A percentile compares a stretch with the other conserved stretches of the same genome.
Conservation (phyloP, 805 yeast species). For the Spathaspora passalidarum region DNA sequence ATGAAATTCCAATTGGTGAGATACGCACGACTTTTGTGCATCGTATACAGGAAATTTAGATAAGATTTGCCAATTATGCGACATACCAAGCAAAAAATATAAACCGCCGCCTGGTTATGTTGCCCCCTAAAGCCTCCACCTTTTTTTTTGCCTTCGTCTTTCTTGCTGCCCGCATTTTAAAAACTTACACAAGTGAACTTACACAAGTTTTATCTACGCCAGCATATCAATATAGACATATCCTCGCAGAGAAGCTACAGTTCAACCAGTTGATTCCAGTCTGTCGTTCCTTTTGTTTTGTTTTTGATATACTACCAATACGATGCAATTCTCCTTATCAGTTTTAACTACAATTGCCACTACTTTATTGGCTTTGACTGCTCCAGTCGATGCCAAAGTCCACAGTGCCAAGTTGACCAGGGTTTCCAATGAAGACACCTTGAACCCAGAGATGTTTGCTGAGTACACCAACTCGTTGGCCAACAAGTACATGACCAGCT, state of each 20-base stretch:
- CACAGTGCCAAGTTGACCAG: constrained; percentile 59
- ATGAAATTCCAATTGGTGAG: not conserved
- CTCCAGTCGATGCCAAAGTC: constrained; percentile 45
- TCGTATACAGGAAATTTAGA: not conserved
- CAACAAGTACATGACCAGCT: constrained; percentile 55
- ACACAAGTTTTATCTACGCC: too few relatives aligned
- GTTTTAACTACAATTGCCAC: constrained; percentile 44
- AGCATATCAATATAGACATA: not conserved
- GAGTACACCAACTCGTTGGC: constrained; percentile 59
- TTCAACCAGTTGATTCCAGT: not conserved
- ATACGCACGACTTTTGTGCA: not conserved
- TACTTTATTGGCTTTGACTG: constrained; percentile 30
- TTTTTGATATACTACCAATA: not conserved
- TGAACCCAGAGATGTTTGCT: constrained; percentile 47
- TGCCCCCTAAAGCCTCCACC: not conserved
- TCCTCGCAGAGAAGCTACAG: not conserved
- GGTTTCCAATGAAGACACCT: constrained; percentile 54
- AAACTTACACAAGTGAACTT: too few relatives aligned
- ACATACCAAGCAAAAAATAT: not conserved
- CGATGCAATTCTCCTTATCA: constrained; percentile 33
- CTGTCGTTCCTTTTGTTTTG: not conserved
- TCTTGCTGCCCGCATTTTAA: not conserved
- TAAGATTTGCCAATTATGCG: not conserved
- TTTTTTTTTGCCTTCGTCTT: not conserved
- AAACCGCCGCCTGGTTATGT: not conserved